A percentile compares a stretch with the other conserved stretches of the same genome.
These are phyloP conservation scores for Nemania diffusa DNA, from an alignment of 2,329 filamentous ascomycete species.

Conservation along the genomic window DNA sequence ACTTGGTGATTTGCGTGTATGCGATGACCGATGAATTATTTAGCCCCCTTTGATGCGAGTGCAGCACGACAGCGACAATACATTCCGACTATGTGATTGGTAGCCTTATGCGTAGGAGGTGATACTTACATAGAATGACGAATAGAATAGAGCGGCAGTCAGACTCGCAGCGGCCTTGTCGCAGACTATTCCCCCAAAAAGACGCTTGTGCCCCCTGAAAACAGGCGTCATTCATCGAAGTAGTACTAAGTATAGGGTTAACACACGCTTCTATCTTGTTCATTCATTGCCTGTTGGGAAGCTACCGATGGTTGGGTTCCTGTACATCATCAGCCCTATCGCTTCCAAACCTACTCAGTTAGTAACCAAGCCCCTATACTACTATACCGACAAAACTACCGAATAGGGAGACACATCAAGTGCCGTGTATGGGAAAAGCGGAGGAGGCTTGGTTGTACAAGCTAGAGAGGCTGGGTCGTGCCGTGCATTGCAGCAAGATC, in stretches of 20 bases:
- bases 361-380: background rate
- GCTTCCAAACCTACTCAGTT: background rate
- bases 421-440: constrained; percentile 5
- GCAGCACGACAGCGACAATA: constrained; percentile 2
- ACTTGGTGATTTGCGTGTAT: background rate
- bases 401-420: background rate
- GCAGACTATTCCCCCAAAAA: background rate
- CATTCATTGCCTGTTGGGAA: background rate
- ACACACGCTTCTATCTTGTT: too few species aligned
- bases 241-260: background rate
- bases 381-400: background rate
- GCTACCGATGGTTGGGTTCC: background rate
- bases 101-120: constrained; percentile 16
- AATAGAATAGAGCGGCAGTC: background rate
- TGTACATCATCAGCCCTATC: constrained; percentile 28
- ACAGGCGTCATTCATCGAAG: background rate
- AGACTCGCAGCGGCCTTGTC: background rate
- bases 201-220: background rate
- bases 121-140: background rate
- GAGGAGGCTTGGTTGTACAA: constrained; percentile 14
- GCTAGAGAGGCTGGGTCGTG: constrained; percentile 5
- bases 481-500: constrained; percentile 15
- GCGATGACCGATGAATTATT: background rate
- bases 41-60: constrained; percentile 4
- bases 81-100: constrained; percentile 8